Conservation (phyloP, 179 eudicot genomes). For the Carnegiea gigantea region DNA sequence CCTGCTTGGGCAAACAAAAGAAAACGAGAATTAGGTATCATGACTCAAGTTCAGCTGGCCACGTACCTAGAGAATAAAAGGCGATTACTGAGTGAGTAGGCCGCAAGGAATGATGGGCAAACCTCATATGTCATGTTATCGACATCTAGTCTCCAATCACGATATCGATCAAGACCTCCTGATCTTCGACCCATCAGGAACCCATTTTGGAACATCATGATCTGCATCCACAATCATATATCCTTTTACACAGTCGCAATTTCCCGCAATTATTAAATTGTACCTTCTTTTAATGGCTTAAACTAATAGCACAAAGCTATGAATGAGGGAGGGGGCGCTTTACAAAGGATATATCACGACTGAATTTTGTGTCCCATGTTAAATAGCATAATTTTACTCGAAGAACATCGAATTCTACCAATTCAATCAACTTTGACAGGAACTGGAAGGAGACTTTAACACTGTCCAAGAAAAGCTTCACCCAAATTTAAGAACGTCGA, state of each 20-base stretch:
- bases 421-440: background rate
- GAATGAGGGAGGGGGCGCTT: background rate
- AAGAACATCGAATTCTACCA: background rate
- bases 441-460: no score
- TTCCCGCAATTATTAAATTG: background rate
- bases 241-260: background rate
- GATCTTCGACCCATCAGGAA: slow-evolving; percentile 69
- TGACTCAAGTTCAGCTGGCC: background rate
- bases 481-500: no score
- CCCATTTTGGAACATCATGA: slow-evolving; percentile 72
- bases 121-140: slow-evolving; percentile 96
- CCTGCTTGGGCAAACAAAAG: slow-evolving; percentile 45
- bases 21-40: background rate
- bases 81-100: background rate
- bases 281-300: background rate
- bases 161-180: slow-evolving; percentile 62
- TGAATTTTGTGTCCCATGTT: background rate
- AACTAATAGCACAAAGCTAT: background rate
- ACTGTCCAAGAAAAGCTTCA: no score
- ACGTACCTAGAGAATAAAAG: background rate
- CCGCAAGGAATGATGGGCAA: background rate
- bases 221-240: slow-evolving; percentile 42
- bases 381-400: no score
- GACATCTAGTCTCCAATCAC: slow-evolving; percentile 83
- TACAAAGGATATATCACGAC: background rate